Percentiles rank a stretch among this genome's conserved stretches.
Conservation (phyloP, 2,329 filamentous ascomycete genomes). For the Pseudogymnoascus sp. region DNA sequence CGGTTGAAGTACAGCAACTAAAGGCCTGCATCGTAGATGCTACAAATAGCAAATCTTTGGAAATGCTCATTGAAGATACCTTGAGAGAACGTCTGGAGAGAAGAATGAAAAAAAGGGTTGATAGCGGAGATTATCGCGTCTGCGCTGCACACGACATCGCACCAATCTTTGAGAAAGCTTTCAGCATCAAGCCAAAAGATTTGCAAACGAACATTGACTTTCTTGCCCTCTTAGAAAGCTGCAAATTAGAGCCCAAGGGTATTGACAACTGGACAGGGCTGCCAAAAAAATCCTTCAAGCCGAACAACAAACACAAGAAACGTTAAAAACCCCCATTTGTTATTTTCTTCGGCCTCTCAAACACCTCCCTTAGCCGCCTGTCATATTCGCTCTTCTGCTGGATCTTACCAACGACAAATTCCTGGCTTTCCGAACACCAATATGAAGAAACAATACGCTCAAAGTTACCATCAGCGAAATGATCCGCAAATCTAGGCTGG, state of each 20-base stretch:
- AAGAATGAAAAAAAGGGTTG: slow-evolving; percentile 26
- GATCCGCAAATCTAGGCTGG: no score
- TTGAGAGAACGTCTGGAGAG: slow-evolving; percentile 23
- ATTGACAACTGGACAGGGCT: slow-evolving; percentile 12
- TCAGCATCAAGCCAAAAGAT: slow-evolving; percentile 26
- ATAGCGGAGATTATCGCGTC: slow-evolving; percentile 28
- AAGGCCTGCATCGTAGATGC: slow-evolving; percentile 9
- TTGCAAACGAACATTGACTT: slow-evolving; percentile 24
- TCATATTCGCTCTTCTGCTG: no score
- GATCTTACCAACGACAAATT: no score
- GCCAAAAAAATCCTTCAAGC: slow-evolving; percentile 11
- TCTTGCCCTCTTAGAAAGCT: slow-evolving; percentile 10
- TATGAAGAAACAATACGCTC: no score
- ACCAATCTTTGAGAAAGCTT: slow-evolving; percentile 20
- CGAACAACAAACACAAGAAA: slow-evolving; percentile 8
- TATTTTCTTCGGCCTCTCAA: not conserved
- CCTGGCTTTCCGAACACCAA: no score
- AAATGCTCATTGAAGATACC: slow-evolving; percentile 18
- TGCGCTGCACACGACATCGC: slow-evolving; percentile 30
- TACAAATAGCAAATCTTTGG: slow-evolving; percentile 17
- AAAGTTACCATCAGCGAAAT: no score
- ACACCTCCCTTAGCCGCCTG: no score
- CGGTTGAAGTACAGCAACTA: slow-evolving; percentile 7
- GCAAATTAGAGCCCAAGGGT: not conserved
- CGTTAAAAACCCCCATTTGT: not conserved